These are phyloP conservation scores for Trichoderma atrobrunneum DNA, from an alignment of 2,329 filamentous ascomycete species.

Conservation along the genomic window DNA sequence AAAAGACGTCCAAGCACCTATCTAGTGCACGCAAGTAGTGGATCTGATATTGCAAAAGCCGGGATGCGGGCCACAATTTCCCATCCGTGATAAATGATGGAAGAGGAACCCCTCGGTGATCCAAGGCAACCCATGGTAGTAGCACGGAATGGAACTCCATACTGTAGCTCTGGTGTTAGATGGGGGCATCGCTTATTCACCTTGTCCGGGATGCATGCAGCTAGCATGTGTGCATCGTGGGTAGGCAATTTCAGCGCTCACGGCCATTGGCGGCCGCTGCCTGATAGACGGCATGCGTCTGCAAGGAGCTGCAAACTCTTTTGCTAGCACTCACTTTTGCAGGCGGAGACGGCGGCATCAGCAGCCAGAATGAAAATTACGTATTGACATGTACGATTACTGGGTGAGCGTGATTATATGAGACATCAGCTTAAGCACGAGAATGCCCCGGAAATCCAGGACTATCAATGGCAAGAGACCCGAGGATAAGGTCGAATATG, in stretches of 20 bases:
- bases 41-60: not conserved
- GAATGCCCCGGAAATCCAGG: not conserved
- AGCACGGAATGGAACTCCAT: slow-evolving; percentile 1
- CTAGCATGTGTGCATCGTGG: slow-evolving; percentile 10
- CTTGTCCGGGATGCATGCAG: slow-evolving; percentile 7
- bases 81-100: not conserved
- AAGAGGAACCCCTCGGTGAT: not conserved
- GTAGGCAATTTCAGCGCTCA: slow-evolving; percentile 2
- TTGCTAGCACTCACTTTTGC: not conserved
- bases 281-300: not conserved
- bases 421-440: not conserved
- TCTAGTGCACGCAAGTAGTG: not conserved
- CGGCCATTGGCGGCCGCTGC: not conserved
- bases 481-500: not conserved
- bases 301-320: not conserved
- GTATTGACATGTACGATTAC: not conserved
- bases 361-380: not conserved
- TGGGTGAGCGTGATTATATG: not conserved
- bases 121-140: not conserved
- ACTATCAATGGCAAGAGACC: not conserved
- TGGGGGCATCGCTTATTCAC: not conserved
- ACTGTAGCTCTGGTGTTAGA: not conserved
- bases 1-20: not conserved
- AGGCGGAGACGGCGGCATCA: not conserved
- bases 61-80: not conserved